Evolutionary conservation across 2,329 filamentous ascomycete genomes (phyloP), one percentile per base, ranked within the genome.

Genomic region (Aurifilum marmelostoma): DNA sequence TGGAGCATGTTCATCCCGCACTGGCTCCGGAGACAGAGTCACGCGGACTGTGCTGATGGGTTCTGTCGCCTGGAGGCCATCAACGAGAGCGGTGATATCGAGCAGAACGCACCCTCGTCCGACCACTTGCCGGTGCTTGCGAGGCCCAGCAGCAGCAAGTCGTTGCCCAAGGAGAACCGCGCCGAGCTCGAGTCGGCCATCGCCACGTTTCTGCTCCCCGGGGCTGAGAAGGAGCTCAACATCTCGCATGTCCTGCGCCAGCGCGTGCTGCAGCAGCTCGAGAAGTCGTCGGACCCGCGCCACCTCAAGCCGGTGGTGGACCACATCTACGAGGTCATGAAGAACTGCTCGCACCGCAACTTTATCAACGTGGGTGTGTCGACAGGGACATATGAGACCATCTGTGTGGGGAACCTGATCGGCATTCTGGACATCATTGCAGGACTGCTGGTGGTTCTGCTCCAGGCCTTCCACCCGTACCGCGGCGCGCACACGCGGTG

Each of bases 321-420:
- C 69, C 82, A 84, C 74, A 79, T 82, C 50, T 83, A 84, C 73
- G 75, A 79, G 41, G 79, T 84, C 39, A 78, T 84, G 24, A 80
- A 79, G 69, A 83, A 81, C 74, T 84, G 83, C 77, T 84, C 83
- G 27, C 79, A 84, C 73, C 79, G 83, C 66, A 81, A 83, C 74
- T 84, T 88, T 72, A 78, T 87, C 60, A 83, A 85, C 52, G 79
- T 88, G 8, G 86, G 85, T 69, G 82, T 87, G 43, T 84, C 81
- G 73, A 86, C 84, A 73, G 83, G 83, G 50, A 84, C 83, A 2
- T 81, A 83, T 65, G 83, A 84, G 75, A 84, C 83, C 1, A 72
- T 84, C 14, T 84, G 83, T 75, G 79, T 83, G 39, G 82, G 82
- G 1, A 84, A 82, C 1, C 73, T 77, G 1, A 74, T 83, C 9